Conservation (phyloP, 345 rosid species). For the Eucalyptus leucophloia region DNA sequence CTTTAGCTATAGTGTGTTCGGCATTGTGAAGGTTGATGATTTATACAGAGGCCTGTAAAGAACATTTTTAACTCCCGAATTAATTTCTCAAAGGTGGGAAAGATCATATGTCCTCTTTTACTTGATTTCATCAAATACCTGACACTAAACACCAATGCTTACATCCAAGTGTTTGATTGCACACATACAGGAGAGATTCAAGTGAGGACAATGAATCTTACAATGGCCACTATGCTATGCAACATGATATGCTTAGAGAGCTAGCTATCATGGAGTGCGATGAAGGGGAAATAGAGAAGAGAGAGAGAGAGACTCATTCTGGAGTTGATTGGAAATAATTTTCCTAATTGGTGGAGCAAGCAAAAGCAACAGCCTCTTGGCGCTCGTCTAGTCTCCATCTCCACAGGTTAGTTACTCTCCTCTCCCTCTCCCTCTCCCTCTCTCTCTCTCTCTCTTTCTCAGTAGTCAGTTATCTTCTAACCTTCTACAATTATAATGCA, state of each 20-base stretch:
- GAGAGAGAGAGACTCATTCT: slow-evolving; percentile 20
- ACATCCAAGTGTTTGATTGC: not conserved
- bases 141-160: not conserved
- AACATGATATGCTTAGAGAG: slow-evolving; percentile 38
- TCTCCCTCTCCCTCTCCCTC: not conserved
- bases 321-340: slow-evolving; percentile 6
- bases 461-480: no score
- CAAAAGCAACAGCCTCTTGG: not conserved
- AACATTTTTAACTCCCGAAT: not conserved
- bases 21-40: accelerated
- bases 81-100: not conserved
- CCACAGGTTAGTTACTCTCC: slow-evolving; percentile 13
- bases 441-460: not conserved
- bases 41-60: not conserved
- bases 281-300: not conserved
- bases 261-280: slow-evolving; percentile 12
- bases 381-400: slow-evolving; percentile 26
- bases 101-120: not conserved
- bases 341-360: slow-evolving; percentile 34
- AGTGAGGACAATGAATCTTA: slow-evolving; percentile 13
- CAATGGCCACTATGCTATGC: slow-evolving; percentile 21
- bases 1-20: not conserved
- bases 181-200: slow-evolving; percentile 13
- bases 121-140: not conserved
- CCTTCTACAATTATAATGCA: no score